Conservation (phyloP, 78 protist genomes). For the Monocercomonoides exilis region DNA sequence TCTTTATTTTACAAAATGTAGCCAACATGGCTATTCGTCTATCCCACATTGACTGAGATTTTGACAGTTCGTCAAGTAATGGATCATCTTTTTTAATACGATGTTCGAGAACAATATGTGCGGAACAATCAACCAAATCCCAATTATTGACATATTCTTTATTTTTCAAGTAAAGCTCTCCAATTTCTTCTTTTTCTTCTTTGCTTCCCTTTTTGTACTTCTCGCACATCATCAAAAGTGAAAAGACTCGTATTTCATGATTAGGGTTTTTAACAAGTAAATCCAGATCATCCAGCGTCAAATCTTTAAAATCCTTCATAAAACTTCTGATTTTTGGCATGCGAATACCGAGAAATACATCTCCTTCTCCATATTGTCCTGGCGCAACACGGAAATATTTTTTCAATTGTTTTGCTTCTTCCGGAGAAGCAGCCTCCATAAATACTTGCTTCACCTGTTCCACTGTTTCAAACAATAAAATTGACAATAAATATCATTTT, state of each 20-base stretch:
- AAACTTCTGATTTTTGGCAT: not conserved
- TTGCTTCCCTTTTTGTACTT: not conserved
- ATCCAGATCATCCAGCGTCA: not conserved
- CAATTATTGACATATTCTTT: conserved; percentile 15
- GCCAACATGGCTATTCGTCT: conserved; percentile 16
- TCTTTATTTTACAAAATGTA: not conserved
- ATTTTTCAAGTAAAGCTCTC: not conserved
- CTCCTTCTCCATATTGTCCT: conserved; percentile 35
- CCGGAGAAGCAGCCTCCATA: not conserved
- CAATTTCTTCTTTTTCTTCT: not conserved
- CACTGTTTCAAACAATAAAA: too few relatives aligned
- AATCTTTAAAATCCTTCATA: not conserved
- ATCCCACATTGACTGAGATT: not conserved
- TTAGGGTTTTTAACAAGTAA: not conserved
- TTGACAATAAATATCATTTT: too few relatives aligned
- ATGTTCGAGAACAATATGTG: not conserved
- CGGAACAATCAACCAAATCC: conserved; percentile 31
- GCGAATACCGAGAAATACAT: not conserved
- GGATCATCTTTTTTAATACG: not conserved
- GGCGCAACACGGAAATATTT: not conserved
- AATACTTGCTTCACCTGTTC: too few relatives aligned
- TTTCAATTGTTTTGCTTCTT: not conserved
- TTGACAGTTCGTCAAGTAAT: not conserved
- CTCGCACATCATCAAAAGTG: not conserved
- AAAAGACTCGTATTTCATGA: not conserved